Percentiles rank a stretch among this genome's conserved stretches.
These are phyloP conservation scores for Danielozyma ontarioensis DNA, from an alignment of 805 yeast species.

Conservation along the genomic window DNA sequence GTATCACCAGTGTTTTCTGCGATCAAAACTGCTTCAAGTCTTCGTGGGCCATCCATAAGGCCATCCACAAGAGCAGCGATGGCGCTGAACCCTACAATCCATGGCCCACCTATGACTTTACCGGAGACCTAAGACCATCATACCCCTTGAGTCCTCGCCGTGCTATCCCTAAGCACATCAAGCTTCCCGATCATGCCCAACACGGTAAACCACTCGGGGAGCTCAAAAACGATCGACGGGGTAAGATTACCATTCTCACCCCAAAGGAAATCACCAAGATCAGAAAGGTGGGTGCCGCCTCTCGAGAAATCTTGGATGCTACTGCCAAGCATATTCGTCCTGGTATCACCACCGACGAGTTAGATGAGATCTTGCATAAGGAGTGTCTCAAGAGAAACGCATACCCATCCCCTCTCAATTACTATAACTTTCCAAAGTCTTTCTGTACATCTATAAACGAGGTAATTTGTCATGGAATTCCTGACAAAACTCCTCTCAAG, in stretches of 20 bases:
- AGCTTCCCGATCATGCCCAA: slow-evolving; percentile 76
- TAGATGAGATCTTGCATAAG: slow-evolving; percentile 80
- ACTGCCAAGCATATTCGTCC: slow-evolving; percentile 82
- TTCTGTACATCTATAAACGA: slow-evolving; percentile 93
- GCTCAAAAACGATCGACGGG: slow-evolving; percentile 62
- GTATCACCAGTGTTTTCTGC: slow-evolving; percentile 64
- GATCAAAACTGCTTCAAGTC: slow-evolving; percentile 77
- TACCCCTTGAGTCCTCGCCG: slow-evolving; percentile 80
- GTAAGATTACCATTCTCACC: slow-evolving; percentile 57
- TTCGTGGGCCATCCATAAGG: slow-evolving; percentile 69
- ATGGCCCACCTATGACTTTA: slow-evolving; percentile 69
- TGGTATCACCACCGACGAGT: slow-evolving; percentile 89
- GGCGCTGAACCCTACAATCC: slow-evolving; percentile 71
- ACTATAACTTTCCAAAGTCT: slow-evolving; percentile 88
- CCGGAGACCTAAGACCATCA: slow-evolving; percentile 70
- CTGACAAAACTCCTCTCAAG: slow-evolving; percentile 78
- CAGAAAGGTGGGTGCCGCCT: slow-evolving; percentile 67
- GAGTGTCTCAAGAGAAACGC: slow-evolving; percentile 86
- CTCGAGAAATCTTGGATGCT: slow-evolving; percentile 83
- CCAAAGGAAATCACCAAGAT: slow-evolving; percentile 71
- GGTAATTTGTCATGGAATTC: slow-evolving; percentile 95
- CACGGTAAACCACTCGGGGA: slow-evolving; percentile 79
- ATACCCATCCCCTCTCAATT: slow-evolving; percentile 93
- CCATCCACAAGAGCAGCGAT: slow-evolving; percentile 56
- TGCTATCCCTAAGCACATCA: slow-evolving; percentile 66